Evolutionary conservation across 805 yeast species (phyloP).

Genomic region (Danielozyma ontarioensis): DNA sequence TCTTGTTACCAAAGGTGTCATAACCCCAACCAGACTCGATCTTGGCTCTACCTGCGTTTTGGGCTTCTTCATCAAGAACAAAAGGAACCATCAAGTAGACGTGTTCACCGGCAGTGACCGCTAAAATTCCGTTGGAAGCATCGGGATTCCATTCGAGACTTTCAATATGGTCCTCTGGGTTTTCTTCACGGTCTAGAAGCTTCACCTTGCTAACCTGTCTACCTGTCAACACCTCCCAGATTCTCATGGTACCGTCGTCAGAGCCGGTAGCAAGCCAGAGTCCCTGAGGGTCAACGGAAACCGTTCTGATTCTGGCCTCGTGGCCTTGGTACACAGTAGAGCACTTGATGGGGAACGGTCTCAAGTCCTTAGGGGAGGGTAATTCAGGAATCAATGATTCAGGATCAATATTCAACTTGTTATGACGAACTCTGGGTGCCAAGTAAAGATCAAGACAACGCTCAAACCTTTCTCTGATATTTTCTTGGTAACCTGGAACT

Average conservation of each 20-base stretch:
- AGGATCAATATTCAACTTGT: constrained; percentile 90
- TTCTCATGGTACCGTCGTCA: constrained; percentile 90
- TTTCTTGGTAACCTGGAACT: constrained; percentile 88
- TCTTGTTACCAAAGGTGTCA: constrained; percentile 55
- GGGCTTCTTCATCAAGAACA: constrained; percentile 81
- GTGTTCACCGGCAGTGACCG: constrained; percentile 78
- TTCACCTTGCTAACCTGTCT: constrained; percentile 78
- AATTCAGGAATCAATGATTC: constrained; percentile 92
- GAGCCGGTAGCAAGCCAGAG: constrained; percentile 96
- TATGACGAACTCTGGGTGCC: constrained; percentile 93
- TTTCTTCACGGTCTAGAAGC: constrained; percentile 47
- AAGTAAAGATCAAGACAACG: constrained; percentile 88
- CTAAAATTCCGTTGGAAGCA: constrained; percentile 65
- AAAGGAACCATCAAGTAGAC: constrained; percentile 84
- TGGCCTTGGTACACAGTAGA: constrained; percentile 86
- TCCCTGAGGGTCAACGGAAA: constrained; percentile 85
- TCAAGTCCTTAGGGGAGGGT: constrained; percentile 92
- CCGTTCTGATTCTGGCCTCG: constrained; percentile 70
- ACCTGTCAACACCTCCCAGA: constrained; percentile 97
- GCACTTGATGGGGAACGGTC: constrained; percentile 93
- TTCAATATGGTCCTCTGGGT: constrained; percentile 72
- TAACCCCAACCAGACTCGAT: constrained; percentile 92
- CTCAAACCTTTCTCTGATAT: constrained; percentile 87
- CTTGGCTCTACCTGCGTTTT: constrained; percentile 70
- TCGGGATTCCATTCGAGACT: constrained; percentile 89